Base-by-base conservation (phyloP, 352 stramenopile genomes). In the Phytophthora hibernalis region DNA sequence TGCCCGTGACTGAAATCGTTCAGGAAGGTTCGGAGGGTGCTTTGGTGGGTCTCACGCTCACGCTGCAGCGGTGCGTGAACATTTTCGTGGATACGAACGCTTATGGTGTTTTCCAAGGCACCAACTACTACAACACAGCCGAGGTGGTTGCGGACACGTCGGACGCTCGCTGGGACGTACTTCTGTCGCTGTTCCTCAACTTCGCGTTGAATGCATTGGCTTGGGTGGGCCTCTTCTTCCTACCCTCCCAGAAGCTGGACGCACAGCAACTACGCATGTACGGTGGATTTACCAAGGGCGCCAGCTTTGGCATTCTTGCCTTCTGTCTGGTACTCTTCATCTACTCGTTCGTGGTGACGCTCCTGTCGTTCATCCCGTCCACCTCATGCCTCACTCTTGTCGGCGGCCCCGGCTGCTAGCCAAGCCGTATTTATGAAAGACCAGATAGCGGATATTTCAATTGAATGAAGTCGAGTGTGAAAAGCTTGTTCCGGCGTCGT, bases 161-260 rank as follows among this genome's bases (percentile, higher is more conserved):
- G 0, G 52, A 67, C 12, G 78, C 76, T 5, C 78, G 76, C 40
- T 75, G 54, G 56, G 71, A 86, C n/a, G 80, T 91, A 30, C 58
- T 85, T 30, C 22, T 83, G 16, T 87, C 77, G 49, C 71, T 89
- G 15, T 61, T 85, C 30, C 71, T 88, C 45, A 83, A 77, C 44
- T 89, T 80, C 33, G 72, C 61, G 2, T 63, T 91, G 8, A 91
- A 90, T 54, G 68, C 72, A 28, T 53, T 91, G 44, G 74, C 79
- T 3, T 82, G 72, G 61, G 68, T 86, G 8, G 83, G 79, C 9
- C 72, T 91, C n/a, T 83, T 80, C 50, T 80, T 85, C 65, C 67
- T 89, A n/a, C 83, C 83, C 6, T 75, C 74, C 9, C 84, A 92
- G 61, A 92, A 92, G 64, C 74, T 90, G 1, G 84, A 91, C 40